Conservation (phyloP, 2,329 filamentous ascomycete species). For the Nannizziopsis barbatae region DNA sequence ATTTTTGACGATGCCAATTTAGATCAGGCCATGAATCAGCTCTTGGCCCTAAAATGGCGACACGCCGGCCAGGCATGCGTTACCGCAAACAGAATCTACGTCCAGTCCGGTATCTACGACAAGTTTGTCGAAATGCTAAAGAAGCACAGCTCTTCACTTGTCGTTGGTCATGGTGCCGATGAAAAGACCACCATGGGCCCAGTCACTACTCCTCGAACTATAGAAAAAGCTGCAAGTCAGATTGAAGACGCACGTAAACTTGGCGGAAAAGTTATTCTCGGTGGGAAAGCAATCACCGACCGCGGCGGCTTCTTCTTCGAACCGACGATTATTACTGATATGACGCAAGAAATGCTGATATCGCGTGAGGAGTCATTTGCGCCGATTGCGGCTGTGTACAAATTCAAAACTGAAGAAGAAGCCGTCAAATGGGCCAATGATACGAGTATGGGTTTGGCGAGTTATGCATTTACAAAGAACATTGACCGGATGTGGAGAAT, state of each 20-base stretch:
- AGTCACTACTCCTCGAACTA: slow-evolving; percentile 45
- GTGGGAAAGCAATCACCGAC: slow-evolving; percentile 40
- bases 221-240: slow-evolving; percentile 47
- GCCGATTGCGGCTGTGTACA: slow-evolving; percentile 52
- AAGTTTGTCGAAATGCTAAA: slow-evolving; percentile 46
- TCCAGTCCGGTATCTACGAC: slow-evolving; percentile 32
- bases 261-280: slow-evolving; percentile 54
- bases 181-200: slow-evolving; percentile 49
- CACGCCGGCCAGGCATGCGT: slow-evolving; percentile 31
- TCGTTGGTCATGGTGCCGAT: slow-evolving; percentile 50
- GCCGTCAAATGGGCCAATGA: slow-evolving; percentile 50
- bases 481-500: slow-evolving; percentile 55
- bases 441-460: slow-evolving; percentile 54
- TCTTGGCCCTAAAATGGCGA: slow-evolving; percentile 26
- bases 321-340: slow-evolving; percentile 52
- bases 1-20: slow-evolving; percentile 35
- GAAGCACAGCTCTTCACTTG: slow-evolving; percentile 41
- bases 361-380: slow-evolving; percentile 54
- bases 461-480: slow-evolving; percentile 58
- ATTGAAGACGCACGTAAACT: slow-evolving; percentile 53
- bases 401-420: slow-evolving; percentile 56
- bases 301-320: slow-evolving; percentile 60
- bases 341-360: slow-evolving; percentile 48
- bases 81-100: slow-evolving; percentile 29
- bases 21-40: slow-evolving; percentile 23